phyloP scores from a whole-genome alignment of 768 basidiomycete species.

The Dentipellis sp. region DNA sequence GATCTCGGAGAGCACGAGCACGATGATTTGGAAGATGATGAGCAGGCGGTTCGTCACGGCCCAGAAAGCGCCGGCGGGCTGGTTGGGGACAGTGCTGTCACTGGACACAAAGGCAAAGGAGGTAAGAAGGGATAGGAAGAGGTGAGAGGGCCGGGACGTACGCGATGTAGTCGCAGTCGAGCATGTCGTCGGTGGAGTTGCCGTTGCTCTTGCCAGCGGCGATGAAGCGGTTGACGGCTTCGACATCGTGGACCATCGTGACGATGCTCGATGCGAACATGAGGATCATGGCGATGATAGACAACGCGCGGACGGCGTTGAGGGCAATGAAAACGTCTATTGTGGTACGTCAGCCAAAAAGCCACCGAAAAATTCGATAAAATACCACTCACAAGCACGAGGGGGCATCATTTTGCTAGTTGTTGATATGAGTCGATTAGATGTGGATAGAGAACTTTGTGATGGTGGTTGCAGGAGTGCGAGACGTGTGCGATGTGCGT shows the following conservation, averaged over 20 bases:
- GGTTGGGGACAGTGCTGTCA: constrained; percentile 78
- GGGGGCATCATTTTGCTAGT: constrained; percentile 11
- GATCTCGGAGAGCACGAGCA: constrained; percentile 76
- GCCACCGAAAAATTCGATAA: neutral
- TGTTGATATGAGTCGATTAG: neutral
- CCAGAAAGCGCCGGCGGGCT: constrained; percentile 88
- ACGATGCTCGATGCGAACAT: constrained; percentile 13
- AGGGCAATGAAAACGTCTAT: constrained; percentile 14
- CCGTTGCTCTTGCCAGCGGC: constrained; percentile 8
- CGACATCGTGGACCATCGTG: constrained; percentile 13
- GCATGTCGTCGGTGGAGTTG: constrained; percentile 1
- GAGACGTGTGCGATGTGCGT: neutral
- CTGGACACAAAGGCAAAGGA: constrained; percentile 26
- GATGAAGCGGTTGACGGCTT: constrained; percentile 11
- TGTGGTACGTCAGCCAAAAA: neutral
- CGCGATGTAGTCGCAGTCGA: constrained; percentile 15
- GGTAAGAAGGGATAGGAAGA: neutral
- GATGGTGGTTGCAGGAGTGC: neutral
- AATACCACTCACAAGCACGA: constrained; percentile 11
- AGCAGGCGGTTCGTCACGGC: constrained; percentile 81
- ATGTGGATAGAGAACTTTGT: neutral
- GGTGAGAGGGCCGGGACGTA: neutral
- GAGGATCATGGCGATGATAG: constrained; percentile 12
- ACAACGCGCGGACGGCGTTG: constrained; percentile 9
- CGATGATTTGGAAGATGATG: constrained; percentile 76